A percentile compares a stretch with the other conserved stretches of the same genome.
phyloP scores from a whole-genome alignment of 2,329 filamentous ascomycete species.

The Drechslerella coelobrocha region DNA sequence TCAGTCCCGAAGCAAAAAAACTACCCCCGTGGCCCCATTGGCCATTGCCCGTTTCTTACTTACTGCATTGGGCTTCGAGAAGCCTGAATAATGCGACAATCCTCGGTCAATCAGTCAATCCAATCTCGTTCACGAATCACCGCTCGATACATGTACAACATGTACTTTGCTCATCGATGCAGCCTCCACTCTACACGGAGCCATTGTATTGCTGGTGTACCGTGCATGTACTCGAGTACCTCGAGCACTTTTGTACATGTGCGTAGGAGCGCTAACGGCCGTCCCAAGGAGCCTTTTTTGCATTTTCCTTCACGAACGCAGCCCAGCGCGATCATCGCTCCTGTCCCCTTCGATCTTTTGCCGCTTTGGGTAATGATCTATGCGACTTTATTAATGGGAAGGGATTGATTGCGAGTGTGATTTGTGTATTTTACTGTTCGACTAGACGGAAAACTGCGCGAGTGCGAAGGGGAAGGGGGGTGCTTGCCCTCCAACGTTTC shows the following conservation, averaged over 20 bases:
- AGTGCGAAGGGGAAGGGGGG: constrained; percentile 16
- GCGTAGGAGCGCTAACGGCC: neutral
- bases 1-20: neutral
- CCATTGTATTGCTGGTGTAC: too few species aligned
- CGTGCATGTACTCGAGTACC: constrained; percentile 6
- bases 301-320: constrained; percentile 9
- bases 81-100: constrained; percentile 48
- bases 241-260: neutral
- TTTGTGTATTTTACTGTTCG: constrained; percentile 6
- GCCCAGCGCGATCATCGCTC: constrained; percentile 37
- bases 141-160: constrained; percentile 19
- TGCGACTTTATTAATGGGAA: constrained; percentile 26
- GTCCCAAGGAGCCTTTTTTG: neutral
- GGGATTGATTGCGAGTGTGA: constrained; percentile 29
- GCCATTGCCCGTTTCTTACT: constrained; percentile 43
- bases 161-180: too few species aligned
- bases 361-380: constrained; percentile 44
- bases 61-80: constrained; percentile 46
- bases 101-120: constrained; percentile 47
- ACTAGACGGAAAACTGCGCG: too few species aligned
- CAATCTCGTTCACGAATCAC: constrained; percentile 46
- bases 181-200: too few species aligned
- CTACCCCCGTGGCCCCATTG: constrained; percentile 20
- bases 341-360: constrained; percentile 46
- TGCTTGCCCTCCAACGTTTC: constrained; percentile 27